Percentiles rank a stretch among this genome's conserved stretches.
phyloP scores from a whole-genome alignment of 192 early-diverging fungal species.

The Coemansia sp. region DNA sequence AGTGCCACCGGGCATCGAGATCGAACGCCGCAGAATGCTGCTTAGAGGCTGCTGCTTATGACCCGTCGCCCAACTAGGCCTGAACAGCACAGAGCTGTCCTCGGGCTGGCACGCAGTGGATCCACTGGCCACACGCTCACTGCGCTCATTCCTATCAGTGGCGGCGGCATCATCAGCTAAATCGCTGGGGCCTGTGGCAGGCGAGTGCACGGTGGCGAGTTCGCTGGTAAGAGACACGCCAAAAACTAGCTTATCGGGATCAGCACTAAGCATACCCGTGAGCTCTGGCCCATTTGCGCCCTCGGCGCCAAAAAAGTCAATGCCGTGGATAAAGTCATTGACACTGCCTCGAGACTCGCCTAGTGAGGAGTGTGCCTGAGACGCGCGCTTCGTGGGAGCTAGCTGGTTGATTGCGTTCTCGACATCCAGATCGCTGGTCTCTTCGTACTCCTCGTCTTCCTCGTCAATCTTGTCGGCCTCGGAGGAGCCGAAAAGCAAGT shows the following conservation, averaged over 20 bases:
- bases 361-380: background rate
- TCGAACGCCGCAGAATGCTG: conserved; percentile 34
- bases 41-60: conserved; percentile 11
- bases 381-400: conserved; percentile 17
- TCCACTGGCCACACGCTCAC: conserved; percentile 8
- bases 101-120: conserved; percentile 12
- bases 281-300: conserved; percentile 33
- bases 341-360: conserved; percentile 9
- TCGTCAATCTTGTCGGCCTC: conserved; percentile 1
- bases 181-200: background rate
- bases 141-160: background rate
- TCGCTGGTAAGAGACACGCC: conserved; percentile 7
- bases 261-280: conserved; percentile 42
- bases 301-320: conserved; percentile 35
- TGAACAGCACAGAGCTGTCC: background rate
- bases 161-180: background rate
- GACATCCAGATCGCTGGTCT: conserved; percentile 18
- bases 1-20: conserved; percentile 40
- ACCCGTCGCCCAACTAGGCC: background rate
- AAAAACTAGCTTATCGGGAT: conserved; percentile 35
- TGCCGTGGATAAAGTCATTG: conserved; percentile 35
- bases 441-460: conserved; percentile 2
- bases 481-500: background rate
- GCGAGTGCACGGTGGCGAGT: background rate
- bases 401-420: conserved; percentile 33